Conservation (phyloP, 306 rosid species). For the Ochetophila trinervis region DNA sequence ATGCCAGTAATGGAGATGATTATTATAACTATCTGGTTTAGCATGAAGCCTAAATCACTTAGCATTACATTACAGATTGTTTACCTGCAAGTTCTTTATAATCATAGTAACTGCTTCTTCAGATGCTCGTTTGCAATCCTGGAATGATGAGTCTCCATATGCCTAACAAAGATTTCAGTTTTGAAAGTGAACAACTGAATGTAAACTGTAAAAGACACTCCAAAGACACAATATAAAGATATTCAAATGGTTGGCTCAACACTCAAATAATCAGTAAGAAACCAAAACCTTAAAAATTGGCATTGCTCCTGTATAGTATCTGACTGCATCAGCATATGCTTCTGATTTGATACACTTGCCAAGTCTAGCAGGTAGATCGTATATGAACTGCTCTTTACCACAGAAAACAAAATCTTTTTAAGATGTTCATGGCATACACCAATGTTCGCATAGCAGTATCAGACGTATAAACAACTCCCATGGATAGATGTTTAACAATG, state of each 20-base stretch:
- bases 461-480: background rate
- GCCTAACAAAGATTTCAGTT: slow-evolving; percentile 45
- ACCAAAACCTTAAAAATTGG: slow-evolving; percentile 80
- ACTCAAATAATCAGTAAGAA: slow-evolving; percentile 16
- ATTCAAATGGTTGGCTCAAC: slow-evolving; percentile 20
- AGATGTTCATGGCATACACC: slow-evolving; percentile 17
- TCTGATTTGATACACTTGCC: slow-evolving; percentile 83
- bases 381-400: slow-evolving; percentile 73
- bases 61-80: slow-evolving; percentile 18
- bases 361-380: slow-evolving; percentile 89
- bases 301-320: slow-evolving; percentile 84
- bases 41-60: slow-evolving; percentile 3
- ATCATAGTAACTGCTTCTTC: slow-evolving; percentile 77
- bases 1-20: background rate
- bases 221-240: slow-evolving; percentile 12
- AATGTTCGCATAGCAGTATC: background rate
- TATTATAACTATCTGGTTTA: background rate
- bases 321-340: slow-evolving; percentile 88
- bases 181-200: background rate
- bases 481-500: background rate
- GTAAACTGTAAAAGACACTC: background rate
- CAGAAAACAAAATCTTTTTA: slow-evolving; percentile 24
- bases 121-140: slow-evolving; percentile 86
- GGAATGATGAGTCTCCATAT: slow-evolving; percentile 89
- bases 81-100: slow-evolving; percentile 75